Conservation (phyloP, 306 rosid genomes). For the Argentina anserina region DNA sequence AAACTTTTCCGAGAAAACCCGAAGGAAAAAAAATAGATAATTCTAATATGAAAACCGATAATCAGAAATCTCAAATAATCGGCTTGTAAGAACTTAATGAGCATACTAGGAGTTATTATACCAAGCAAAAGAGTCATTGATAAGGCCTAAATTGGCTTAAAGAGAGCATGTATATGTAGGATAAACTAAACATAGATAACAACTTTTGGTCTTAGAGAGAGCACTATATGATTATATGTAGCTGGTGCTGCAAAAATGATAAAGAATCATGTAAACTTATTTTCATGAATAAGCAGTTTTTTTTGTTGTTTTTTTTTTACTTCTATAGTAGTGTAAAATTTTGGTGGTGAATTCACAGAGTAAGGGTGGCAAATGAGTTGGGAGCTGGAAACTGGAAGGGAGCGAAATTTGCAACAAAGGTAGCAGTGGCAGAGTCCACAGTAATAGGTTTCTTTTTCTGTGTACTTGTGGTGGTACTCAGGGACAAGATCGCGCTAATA, state of each 20-base stretch:
- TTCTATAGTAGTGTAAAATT: neutral
- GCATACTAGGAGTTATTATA: too few relatives aligned
- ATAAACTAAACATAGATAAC: neutral
- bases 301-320: too few relatives aligned
- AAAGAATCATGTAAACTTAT: neutral
- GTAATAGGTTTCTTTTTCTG: slow-evolving; percentile 46
- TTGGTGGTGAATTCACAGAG: slow-evolving; percentile 33
- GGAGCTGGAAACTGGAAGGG: slow-evolving; percentile 68
- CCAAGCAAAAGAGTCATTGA: too few relatives aligned
- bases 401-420: slow-evolving; percentile 58
- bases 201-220: neutral
- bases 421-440: slow-evolving; percentile 44
- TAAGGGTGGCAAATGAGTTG: slow-evolving; percentile 67
- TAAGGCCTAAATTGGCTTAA: too few relatives aligned
- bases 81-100: too few relatives aligned
- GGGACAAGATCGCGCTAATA: slow-evolving; percentile 36
- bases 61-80: too few relatives aligned
- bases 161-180: neutral
- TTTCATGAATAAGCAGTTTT: neutral
- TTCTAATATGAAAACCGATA: too few relatives aligned
- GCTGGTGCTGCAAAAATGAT: neutral
- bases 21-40: too few relatives aligned
- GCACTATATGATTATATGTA: too few relatives aligned
- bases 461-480: slow-evolving; percentile 34
- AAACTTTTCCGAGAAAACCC: too few relatives aligned